Evolutionary conservation across 2,329 filamentous ascomycete genomes (phyloP).

Genomic region (Rutstroemia sp.): DNA sequence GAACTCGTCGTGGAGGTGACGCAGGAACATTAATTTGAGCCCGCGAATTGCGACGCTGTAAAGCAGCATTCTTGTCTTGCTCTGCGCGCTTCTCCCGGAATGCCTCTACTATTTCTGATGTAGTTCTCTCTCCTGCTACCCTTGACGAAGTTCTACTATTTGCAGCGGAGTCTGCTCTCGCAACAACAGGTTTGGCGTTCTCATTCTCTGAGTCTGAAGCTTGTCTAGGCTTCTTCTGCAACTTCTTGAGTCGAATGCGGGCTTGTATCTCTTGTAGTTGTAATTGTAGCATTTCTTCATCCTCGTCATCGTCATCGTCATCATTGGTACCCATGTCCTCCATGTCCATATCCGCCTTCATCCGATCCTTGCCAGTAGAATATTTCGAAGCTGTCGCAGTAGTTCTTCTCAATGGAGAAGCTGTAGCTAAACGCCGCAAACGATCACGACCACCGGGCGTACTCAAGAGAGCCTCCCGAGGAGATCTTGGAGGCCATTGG

Average conservation of each 20-base stretch:
- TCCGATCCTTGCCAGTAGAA: slow-evolving; percentile 13
- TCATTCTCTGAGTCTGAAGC: slow-evolving; percentile 22
- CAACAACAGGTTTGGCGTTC: slow-evolving; percentile 9
- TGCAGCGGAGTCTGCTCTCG: slow-evolving; percentile 22
- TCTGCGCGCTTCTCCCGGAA: not conserved
- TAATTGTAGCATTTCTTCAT: slow-evolving; percentile 77
- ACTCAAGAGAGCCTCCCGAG: slow-evolving; percentile 54
- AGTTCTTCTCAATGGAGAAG: slow-evolving; percentile 49
- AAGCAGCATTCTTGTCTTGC: slow-evolving; percentile 14
- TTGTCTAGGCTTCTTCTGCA: slow-evolving; percentile 56
- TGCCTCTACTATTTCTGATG: not conserved
- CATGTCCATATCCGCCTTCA: slow-evolving; percentile 28
- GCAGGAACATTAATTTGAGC: slow-evolving; percentile 63
- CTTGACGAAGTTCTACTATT: slow-evolving; percentile 23
- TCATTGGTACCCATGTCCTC: slow-evolving; percentile 45
- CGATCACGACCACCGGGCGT: slow-evolving; percentile 75
- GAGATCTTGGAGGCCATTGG: slow-evolving; percentile 60
- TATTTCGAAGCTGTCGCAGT: slow-evolving; percentile 14
- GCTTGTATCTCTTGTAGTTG: slow-evolving; percentile 86
- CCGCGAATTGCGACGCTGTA: slow-evolving; percentile 29
- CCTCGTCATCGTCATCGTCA: slow-evolving; percentile 54
- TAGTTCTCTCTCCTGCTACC: slow-evolving; percentile 13
- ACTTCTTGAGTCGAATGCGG: slow-evolving; percentile 75
- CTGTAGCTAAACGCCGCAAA: slow-evolving; percentile 60
- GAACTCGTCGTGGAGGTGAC: slow-evolving; percentile 58